These are phyloP conservation scores for Ichthyophthirius multifiliis DNA, from an alignment of 169 alveolate species.

Conservation along the genomic window DNA sequence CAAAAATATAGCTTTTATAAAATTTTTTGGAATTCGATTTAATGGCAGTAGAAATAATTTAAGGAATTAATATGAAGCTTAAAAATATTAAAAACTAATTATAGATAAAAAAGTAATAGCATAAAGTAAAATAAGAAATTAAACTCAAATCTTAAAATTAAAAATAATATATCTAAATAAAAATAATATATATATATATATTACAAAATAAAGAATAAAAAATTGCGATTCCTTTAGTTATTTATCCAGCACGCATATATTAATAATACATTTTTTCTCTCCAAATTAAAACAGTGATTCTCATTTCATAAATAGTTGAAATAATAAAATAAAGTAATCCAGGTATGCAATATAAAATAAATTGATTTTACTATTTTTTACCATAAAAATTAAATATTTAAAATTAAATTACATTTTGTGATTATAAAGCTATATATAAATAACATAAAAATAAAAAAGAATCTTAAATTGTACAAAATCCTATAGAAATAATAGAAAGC, in stretches of 20 bases:
- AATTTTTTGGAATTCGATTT: neutral
- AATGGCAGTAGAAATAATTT: neutral
- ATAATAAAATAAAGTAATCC: neutral
- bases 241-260: neutral
- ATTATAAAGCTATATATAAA: neutral
- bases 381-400: neutral
- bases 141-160: neutral
- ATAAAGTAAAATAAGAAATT: neutral
- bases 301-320: neutral
- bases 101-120: neutral
- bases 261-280: neutral
- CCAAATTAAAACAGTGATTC: slow-evolving; percentile 1
- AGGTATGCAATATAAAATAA: neutral
- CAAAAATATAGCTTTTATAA: neutral
- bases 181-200: neutral
- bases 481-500: neutral
- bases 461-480: neutral
- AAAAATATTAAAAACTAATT: neutral
- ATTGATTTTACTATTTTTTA: neutral
- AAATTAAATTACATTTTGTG: neutral
- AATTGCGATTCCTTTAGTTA: neutral
- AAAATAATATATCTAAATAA: neutral
- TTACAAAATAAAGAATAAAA: neutral
- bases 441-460: neutral
- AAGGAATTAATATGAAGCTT: neutral